phyloP scores from a whole-genome alignment of 441 rosid species.

The Adansonia madagascariensis region DNA sequence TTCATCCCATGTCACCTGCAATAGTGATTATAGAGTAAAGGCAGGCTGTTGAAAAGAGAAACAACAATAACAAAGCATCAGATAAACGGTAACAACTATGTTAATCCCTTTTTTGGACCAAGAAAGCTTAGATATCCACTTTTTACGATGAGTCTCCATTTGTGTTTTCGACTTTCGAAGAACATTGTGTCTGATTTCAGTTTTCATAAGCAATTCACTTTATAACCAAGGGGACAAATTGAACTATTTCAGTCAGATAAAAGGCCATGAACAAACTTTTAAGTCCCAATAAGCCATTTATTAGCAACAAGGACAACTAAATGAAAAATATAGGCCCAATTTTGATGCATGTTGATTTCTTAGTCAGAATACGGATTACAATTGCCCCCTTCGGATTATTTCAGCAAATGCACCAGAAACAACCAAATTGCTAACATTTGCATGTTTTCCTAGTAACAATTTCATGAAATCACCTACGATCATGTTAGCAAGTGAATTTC shows the following conservation, averaged over 20 bases:
- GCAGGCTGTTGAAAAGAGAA: not conserved
- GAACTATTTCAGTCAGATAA: not conserved
- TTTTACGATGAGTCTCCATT: too few relatives aligned
- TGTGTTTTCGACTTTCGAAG: too few relatives aligned
- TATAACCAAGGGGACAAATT: not conserved
- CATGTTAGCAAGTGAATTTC: not conserved
- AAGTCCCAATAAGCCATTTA: slow-evolving; percentile 18
- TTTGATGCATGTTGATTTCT: slow-evolving; percentile 23
- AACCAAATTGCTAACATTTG: not conserved
- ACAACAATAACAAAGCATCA: not conserved
- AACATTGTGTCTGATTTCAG: not conserved
- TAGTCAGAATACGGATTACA: slow-evolving; percentile 22
- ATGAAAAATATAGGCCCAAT: not conserved
- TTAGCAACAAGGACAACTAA: slow-evolving; percentile 13
- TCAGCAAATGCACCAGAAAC: slow-evolving; percentile 22
- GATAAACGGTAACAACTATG: not conserved
- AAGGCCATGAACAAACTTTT: slow-evolving; percentile 4
- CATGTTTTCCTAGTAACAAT: not conserved
- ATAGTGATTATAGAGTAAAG: not conserved
- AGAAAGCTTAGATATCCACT: not conserved
- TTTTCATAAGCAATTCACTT: not conserved
- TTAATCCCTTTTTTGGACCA: not conserved
- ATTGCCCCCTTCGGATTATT: slow-evolving; percentile 6
- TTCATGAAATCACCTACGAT: not conserved
- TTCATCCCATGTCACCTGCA: slow-evolving; percentile 62